Evolutionary conservation across 495 filamentous ascomycete species (phyloP).

Genomic region (Haplographium delicatum): DNA sequence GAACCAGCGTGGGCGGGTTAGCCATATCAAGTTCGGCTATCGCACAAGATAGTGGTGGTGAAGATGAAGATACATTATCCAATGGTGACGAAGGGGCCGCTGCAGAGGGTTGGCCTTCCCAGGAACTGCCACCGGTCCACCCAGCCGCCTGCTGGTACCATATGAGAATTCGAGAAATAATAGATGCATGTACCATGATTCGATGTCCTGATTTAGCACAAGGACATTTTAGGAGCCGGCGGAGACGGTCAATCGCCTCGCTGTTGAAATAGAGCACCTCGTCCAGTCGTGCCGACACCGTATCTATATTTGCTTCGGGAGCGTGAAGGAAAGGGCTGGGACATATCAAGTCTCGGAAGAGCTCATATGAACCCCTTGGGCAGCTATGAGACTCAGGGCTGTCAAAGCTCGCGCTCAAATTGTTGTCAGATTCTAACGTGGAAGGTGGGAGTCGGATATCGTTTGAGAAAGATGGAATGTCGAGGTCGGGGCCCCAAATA

Average conservation of each 20-base stretch:
- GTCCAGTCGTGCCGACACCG: constrained; percentile 24
- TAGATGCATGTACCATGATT: constrained; percentile 30
- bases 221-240: constrained; percentile 25
- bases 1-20: constrained; percentile 14
- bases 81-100: constrained; percentile 8
- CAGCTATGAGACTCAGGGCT: constrained; percentile 31
- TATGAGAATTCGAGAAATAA: constrained; percentile 29
- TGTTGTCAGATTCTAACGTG: constrained; percentile 12
- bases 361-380: constrained; percentile 30
- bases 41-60: constrained; percentile 10
- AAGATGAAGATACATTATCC: background rate
- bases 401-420: constrained; percentile 25
- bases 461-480: constrained; percentile 7
- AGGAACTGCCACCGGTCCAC: constrained; percentile 12
- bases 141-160: constrained; percentile 32
- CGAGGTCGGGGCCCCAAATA: background rate
- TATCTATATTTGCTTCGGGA: constrained; percentile 20
- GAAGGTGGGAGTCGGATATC: background rate
- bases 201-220: constrained; percentile 28
- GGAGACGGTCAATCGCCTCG: constrained; percentile 27
- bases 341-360: constrained; percentile 23
- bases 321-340: constrained; percentile 18
- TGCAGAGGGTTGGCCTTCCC: constrained; percentile 7
- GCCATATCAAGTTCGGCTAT: constrained; percentile 5
- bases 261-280: constrained; percentile 30